phyloP scores from a whole-genome alignment of 495 filamentous ascomycete species.

The Lasiosphaeriaceae sp. region DNA sequence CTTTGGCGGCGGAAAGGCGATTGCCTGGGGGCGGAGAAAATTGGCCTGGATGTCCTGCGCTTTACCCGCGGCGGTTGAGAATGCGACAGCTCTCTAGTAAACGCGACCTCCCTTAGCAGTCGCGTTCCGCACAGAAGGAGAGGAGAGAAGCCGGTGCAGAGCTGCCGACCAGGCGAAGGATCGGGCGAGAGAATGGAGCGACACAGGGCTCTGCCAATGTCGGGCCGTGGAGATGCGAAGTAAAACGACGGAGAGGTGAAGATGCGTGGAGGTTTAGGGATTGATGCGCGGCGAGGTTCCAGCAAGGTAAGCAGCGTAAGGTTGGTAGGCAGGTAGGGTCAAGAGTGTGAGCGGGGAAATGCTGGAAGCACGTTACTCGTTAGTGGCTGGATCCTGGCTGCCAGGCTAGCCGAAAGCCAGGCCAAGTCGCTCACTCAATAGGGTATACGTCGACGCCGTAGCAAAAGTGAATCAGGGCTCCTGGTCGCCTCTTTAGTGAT shows the following conservation, averaged over 20 bases:
- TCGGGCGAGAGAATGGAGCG: conserved; percentile 1
- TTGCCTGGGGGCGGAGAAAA: too few species aligned
- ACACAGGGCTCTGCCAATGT: conserved; percentile 15
- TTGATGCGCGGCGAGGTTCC: conserved; percentile 13
- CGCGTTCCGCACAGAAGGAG: conserved; percentile 14
- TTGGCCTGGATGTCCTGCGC: background rate
- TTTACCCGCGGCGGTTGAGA: conserved; percentile 12
- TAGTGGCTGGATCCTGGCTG: conserved; percentile 23
- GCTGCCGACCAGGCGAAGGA: conserved; percentile 11
- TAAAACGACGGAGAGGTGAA: conserved; percentile 18
- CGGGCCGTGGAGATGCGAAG: conserved; percentile 6
- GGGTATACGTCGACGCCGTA: conserved; percentile 27
- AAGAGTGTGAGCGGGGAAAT: conserved; percentile 22
- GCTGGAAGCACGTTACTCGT: conserved; percentile 19
- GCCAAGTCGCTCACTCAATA: conserved; percentile 5
- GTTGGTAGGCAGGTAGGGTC: conserved; percentile 1
- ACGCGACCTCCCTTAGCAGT: conserved; percentile 31
- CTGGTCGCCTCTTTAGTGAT: conserved; percentile 2
- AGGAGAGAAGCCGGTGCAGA: conserved; percentile 6
- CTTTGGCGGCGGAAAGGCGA: background rate
- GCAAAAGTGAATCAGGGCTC: conserved; percentile 16
- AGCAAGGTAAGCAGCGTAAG: background rate
- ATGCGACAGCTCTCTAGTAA: conserved; percentile 23
- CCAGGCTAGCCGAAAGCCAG: conserved; percentile 20
- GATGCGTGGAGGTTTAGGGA: conserved; percentile 22